A percentile compares a stretch with the other conserved stretches of the same genome.
phyloP scores from a whole-genome alignment of 805 yeast genomes.

The Saccharomycopsis oosterbeekiorum region DNA sequence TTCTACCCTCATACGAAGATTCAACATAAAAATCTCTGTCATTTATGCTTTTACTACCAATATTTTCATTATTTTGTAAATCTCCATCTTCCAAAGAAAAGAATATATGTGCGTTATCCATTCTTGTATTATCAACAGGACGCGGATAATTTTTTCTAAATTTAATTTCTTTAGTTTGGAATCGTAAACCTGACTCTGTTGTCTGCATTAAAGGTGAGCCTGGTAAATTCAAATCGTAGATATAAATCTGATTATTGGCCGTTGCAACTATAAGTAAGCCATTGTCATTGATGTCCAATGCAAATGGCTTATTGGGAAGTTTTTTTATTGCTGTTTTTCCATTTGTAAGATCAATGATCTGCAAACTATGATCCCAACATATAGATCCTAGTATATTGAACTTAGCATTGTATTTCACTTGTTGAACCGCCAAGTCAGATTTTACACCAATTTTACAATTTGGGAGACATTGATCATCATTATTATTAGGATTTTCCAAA shows the following conservation, averaged over 20 bases:
- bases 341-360: conserved; percentile 3
- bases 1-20: conserved; percentile 16
- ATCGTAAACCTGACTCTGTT: conserved; percentile 14
- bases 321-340: not conserved
- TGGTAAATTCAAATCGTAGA: conserved; percentile 8
- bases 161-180: conserved; percentile 12
- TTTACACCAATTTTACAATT: not conserved
- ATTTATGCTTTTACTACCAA: not conserved
- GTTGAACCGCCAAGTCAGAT: conserved; percentile 7
- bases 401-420: not conserved
- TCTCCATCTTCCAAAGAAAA: not conserved
- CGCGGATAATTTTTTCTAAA: not conserved
- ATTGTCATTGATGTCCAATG: conserved; percentile 8
- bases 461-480: not conserved
- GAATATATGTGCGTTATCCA: not conserved
- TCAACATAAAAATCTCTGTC: conserved; percentile 10
- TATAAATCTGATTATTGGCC: conserved; percentile 3
- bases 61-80: not conserved
- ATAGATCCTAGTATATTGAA: conserved; percentile 4
- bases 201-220: conserved; percentile 2
- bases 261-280: conserved; percentile 5
- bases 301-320: conserved; percentile 7
- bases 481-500: not conserved
- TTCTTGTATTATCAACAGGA: not conserved
- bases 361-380: conserved; percentile 15